Percentiles rank a stretch among this genome's conserved stretches.
These are phyloP conservation scores for Remersonia thermophila DNA, from an alignment of 2,329 filamentous ascomycete genomes.

Conservation along the genomic window DNA sequence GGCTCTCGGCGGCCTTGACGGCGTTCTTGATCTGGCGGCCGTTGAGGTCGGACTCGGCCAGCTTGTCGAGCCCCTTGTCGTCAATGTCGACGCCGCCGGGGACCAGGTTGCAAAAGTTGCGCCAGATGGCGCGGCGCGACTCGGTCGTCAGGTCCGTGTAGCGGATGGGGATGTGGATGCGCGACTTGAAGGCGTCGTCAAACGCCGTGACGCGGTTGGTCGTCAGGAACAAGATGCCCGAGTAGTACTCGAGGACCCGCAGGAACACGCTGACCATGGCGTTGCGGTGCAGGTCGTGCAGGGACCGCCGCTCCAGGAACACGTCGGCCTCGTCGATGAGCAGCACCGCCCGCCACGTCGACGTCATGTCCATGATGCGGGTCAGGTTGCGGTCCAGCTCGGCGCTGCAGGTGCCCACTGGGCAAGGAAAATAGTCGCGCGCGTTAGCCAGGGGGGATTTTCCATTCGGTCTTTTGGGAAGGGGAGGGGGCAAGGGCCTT, in stretches of 20 bases:
- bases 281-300: constrained; percentile 24
- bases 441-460: too few relatives aligned
- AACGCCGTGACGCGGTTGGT: constrained; percentile 25
- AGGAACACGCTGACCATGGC: constrained; percentile 27
- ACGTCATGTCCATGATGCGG: constrained; percentile 14
- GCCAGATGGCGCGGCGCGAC: constrained; percentile 20
- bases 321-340: constrained; percentile 29
- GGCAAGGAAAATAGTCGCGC: too few relatives aligned
- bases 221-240: constrained; percentile 25
- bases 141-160: constrained; percentile 19
- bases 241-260: constrained; percentile 25
- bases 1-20: constrained; percentile 18
- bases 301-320: constrained; percentile 24
- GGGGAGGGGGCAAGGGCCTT: too few relatives aligned
- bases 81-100: constrained; percentile 17
- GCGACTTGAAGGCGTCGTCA: constrained; percentile 26
- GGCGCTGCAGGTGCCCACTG: constrained; percentile 20
- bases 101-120: constrained; percentile 18
- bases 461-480: too few relatives aligned
- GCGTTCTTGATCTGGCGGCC: constrained; percentile 29
- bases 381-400: constrained; percentile 12
- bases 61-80: constrained; percentile 15
- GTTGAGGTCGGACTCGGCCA: constrained; percentile 25
- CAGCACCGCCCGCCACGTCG: constrained; percentile 21
- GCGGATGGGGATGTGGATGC: constrained; percentile 24